Evolutionary conservation across 148 eudicot species (phyloP), one percentile per base, ranked within the genome.

Genomic region (Nepenthes gracilis): DNA sequence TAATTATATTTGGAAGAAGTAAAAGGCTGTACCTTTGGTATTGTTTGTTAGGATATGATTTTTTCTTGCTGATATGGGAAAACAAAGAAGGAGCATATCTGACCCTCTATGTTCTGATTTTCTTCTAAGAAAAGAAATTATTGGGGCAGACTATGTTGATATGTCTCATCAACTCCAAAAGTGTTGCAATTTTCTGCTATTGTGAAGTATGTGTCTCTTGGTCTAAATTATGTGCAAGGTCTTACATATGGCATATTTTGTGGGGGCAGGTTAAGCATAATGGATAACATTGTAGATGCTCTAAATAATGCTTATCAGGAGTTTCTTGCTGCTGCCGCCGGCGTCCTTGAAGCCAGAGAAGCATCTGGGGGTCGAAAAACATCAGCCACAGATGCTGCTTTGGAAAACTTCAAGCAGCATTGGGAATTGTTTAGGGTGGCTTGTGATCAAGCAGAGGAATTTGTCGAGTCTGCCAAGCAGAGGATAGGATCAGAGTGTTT

Each of bases 371-470:
- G 81, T 53, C 87, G 82, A 48, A 86, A 83, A 65, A 80, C 85
- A 23, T 47, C 74, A 33, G 77, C 79, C 33, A 85, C 87, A 2
- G 90, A 92, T 74, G 77, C 80, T 50, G 87, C 96, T 5, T 72
- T 92, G 4, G 98, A 92, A 65, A 88, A 79, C 57, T 84, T 92
- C 32, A 92, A 92, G 77, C 90, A 85, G 68, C 67, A 74, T 0
- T 88, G 86, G 86, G 98, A 92, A 45, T 71, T 88, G 51, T 88
- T 92, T 53, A 67, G 85, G 57, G 96, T 88, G 62, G 82, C 91
- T 12, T 92, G 98, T 68, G 96, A 93, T 76, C 88, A 84, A 76
- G 91, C 91, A 1, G 98, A 93, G 77, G 98, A 93, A 73, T 88
- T 88, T 60, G 91, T 93, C 43, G 96, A 88, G 62, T 88, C 98